phyloP scores from a whole-genome alignment of 2,329 filamentous ascomycete genomes.

The Cordyceps cateniannulata region DNA sequence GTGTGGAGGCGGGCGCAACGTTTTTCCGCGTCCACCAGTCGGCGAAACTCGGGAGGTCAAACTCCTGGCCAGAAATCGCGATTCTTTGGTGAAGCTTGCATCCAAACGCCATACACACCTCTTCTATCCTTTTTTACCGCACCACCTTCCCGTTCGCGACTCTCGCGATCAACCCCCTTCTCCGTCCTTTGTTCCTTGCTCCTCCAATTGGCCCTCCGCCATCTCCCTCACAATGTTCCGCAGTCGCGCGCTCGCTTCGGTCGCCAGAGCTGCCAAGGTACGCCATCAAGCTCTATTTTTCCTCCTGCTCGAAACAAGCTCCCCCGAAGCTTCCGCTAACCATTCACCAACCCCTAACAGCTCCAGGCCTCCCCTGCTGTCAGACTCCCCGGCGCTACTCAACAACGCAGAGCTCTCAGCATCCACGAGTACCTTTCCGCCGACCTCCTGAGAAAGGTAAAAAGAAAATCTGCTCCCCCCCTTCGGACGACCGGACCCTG shows the following conservation, averaged over 20 bases:
- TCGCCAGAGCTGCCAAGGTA: constrained; percentile 72
- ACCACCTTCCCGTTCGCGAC: constrained; percentile 4
- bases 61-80: constrained; percentile 13
- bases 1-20: constrained; percentile 10
- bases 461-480: constrained; percentile 23
- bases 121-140: not conserved
- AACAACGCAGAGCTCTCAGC: constrained; percentile 83
- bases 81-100: constrained; percentile 10
- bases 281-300: constrained; percentile 25
- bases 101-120: constrained; percentile 2
- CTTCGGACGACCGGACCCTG: constrained; percentile 1
- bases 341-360: not conserved
- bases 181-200: constrained; percentile 9
- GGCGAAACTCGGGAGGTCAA: constrained; percentile 15
- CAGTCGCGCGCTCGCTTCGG: constrained; percentile 72
- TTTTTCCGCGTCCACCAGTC: constrained; percentile 13
- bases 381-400: constrained; percentile 58
- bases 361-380: constrained; percentile 36
- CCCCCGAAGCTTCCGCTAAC: constrained; percentile 17
- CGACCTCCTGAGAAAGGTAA: constrained; percentile 73
- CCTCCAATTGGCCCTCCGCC: constrained; percentile 13
- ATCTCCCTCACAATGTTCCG: constrained; percentile 67
- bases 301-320: constrained; percentile 8
- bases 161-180: constrained; percentile 14
- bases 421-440: constrained; percentile 98